These are phyloP conservation scores for Eucalyptus regnans DNA, from an alignment of 345 rosid species.

Conservation along the genomic window DNA sequence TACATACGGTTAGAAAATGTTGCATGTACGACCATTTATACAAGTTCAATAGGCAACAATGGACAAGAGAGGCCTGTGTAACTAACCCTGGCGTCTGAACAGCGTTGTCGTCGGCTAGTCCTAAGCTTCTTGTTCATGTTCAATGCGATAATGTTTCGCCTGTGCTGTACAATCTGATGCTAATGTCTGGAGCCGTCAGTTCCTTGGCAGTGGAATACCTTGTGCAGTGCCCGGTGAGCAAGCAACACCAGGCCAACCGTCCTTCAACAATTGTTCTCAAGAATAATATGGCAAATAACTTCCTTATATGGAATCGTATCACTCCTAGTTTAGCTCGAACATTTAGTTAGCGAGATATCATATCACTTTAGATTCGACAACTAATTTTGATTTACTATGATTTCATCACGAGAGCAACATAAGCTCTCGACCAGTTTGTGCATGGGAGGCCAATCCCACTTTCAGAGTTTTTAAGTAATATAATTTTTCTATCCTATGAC, in stretches of 20 bases:
- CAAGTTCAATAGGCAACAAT: background rate
- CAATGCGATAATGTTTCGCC: background rate
- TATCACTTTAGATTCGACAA: fast-evolving
- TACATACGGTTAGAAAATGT: background rate
- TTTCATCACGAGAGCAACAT: too few species aligned
- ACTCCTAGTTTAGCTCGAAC: fast-evolving
- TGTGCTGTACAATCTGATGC: background rate
- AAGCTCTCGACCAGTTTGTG: fast-evolving
- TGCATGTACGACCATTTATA: background rate
- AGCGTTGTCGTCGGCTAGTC: background rate
- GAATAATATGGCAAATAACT: too few species aligned
- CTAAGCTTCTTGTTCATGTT: background rate
- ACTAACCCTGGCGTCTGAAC: background rate
- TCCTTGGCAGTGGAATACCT: too few species aligned
- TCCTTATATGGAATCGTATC: too few species aligned
- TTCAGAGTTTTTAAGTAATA: too few species aligned
- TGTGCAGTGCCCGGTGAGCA: too few species aligned
- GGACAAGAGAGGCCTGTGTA: background rate
- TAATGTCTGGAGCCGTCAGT: too few species aligned
- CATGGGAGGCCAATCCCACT: fast-evolving
- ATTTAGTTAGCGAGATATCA: too few species aligned
- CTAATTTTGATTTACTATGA: fast-evolving
- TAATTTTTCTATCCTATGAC: too few species aligned
- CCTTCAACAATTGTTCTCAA: too few species aligned
- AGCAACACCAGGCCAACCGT: too few species aligned